phyloP scores from a whole-genome alignment of 2,329 filamentous ascomycete species.

The Colletotrichum sp. region DNA sequence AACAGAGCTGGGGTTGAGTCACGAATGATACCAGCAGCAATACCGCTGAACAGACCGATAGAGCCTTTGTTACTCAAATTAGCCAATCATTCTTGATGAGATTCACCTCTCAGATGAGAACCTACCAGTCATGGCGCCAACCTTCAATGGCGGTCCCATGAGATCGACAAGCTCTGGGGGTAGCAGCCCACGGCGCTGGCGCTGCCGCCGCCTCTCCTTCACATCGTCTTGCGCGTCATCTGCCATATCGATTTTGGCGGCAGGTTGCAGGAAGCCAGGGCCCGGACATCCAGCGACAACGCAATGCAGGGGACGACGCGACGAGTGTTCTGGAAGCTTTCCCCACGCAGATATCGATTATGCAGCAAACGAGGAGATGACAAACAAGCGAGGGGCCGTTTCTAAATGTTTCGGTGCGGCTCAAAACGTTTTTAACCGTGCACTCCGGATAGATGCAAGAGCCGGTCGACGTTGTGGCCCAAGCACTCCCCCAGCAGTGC shows the following conservation, averaged over 20 bases:
- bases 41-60: constrained; percentile 68
- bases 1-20: constrained; percentile 73
- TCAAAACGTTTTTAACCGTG: constrained; percentile 1
- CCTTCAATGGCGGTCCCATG: constrained; percentile 57
- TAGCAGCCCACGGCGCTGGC: constrained; percentile 38
- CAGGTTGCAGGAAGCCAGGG: neutral
- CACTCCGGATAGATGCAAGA: constrained; percentile 5
- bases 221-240: constrained; percentile 1
- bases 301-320: neutral
- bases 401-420: constrained; percentile 16
- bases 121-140: constrained; percentile 65
- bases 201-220: constrained; percentile 20
- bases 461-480: neutral
- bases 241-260: constrained; percentile 22
- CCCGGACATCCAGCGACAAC: neutral
- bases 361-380: constrained; percentile 1
- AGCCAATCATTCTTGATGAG: too few species aligned
- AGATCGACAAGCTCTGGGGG: constrained; percentile 50
- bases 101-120: neutral
- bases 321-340: constrained; percentile 3
- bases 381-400: neutral
- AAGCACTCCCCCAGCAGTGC: neutral
- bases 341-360: neutral
- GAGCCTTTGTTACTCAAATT: constrained; percentile 46
- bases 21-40: constrained; percentile 73